Base-by-base conservation (phyloP, 2,329 filamentous ascomycete genomes). In the Penicillium sp. region DNA sequence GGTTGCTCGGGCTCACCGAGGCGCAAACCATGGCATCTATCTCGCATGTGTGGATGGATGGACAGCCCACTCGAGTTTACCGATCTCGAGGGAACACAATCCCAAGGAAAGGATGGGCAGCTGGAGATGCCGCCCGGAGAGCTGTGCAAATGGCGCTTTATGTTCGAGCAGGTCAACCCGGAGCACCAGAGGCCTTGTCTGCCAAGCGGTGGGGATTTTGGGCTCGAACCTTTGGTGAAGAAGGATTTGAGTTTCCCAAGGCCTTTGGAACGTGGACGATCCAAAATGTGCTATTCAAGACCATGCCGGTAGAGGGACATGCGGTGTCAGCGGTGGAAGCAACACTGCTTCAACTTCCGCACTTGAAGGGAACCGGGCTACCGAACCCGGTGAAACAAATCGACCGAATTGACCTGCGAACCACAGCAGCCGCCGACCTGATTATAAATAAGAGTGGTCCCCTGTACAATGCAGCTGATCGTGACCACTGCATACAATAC, bases 41-140 rank as follows among this genome's bases (percentile, higher is more conserved):
- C 6, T 67, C 63, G 3, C 67, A 71, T 25, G 64, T 59, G 4
- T 71, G 60, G 62, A 58, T 64, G 39, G 69, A 72, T 32, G 63
- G 62, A 3, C 56, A 62, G 23, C 61, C 68, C 2, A 54, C 60
- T 4, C 58, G 68, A 5, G 43, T 56, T 1, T 71, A 60, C 33
- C 57, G 67, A 1, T 54, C 59, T 21, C 51, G 50, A 0, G 43
- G 53, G 4, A 71, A 70, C 36, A 56, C 67, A 0, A 57, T 57
- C 1, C 59, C 67, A 1, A 56, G 68, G 1, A 72, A 72, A 45
- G 69, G 68, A 0, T 71, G 69, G 69, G 67, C 68, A 2, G 67
- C 58, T 0, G 69, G 65, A 1, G 65, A 70, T 48, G 67, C 69
- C 1, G 63, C 62, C 21, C 65, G 63, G 50, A 57, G 65, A 18